Percentiles rank a stretch among this genome's conserved stretches.
Evolutionary conservation across 805 yeast genomes (phyloP).

Genomic region (Blastobotrys attinorum): DNA sequence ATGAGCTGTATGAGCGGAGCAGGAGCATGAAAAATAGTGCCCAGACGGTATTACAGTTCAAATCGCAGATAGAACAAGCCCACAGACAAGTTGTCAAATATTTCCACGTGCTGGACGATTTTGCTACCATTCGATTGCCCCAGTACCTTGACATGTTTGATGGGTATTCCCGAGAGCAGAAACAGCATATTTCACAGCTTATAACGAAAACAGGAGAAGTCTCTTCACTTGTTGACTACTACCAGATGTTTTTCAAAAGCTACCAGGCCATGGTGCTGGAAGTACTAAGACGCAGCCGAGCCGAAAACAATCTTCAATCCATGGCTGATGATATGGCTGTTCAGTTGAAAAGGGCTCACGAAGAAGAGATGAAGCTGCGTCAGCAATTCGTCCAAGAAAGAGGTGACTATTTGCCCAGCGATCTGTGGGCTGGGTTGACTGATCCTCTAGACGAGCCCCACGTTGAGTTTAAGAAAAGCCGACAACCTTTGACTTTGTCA

Average conservation of each 20-base stretch:
- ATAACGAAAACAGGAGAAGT: slow-evolving; percentile 24
- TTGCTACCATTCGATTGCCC: slow-evolving; percentile 15
- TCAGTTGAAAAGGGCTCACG: slow-evolving; percentile 33
- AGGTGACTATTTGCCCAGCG: slow-evolving; percentile 51
- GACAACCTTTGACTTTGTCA: slow-evolving; percentile 16
- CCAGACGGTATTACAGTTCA: slow-evolving; percentile 15
- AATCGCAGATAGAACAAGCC: slow-evolving; percentile 18
- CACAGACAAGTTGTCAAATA: slow-evolving; percentile 18
- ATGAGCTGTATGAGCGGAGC: slow-evolving; percentile 19
- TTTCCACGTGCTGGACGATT: slow-evolving; percentile 13
- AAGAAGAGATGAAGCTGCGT: slow-evolving; percentile 39
- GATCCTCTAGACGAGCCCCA: slow-evolving; percentile 26
- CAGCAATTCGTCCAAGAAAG: slow-evolving; percentile 37
- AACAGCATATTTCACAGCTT: slow-evolving; percentile 22
- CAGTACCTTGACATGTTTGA: slow-evolving; percentile 17
- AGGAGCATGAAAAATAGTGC: slow-evolving; percentile 14
- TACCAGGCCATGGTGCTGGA: slow-evolving; percentile 48
- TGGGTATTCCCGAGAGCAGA: slow-evolving; percentile 16
- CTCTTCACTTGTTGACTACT: slow-evolving; percentile 40
- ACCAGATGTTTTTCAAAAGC: slow-evolving; percentile 41
- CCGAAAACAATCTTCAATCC: slow-evolving; percentile 34
- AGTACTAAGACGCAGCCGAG: slow-evolving; percentile 39
- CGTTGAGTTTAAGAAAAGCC: slow-evolving; percentile 13
- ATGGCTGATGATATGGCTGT: slow-evolving; percentile 37
- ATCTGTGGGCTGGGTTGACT: slow-evolving; percentile 41